phyloP scores from a whole-genome alignment of 129 eudicot genomes.

The Saposhnikovia divaricata region DNA sequence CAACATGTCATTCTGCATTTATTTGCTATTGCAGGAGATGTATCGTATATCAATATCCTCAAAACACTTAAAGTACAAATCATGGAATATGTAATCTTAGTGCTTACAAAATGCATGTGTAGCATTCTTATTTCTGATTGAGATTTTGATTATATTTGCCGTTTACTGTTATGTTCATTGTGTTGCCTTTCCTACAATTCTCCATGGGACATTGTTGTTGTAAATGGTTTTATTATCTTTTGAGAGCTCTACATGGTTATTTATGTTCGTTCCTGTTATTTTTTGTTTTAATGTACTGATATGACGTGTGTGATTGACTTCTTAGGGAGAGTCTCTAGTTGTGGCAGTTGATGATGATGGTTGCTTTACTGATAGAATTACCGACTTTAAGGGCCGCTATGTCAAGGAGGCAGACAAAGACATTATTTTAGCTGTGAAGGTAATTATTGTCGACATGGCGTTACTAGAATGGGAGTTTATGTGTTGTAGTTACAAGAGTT shows the following conservation, averaged over 20 bases:
- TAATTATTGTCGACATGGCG: conserved; percentile 9
- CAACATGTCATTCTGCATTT: not conserved
- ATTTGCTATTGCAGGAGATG: not conserved
- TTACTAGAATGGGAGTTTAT: not conserved
- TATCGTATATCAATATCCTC: not conserved
- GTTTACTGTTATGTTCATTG: not conserved
- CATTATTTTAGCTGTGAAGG: conserved; percentile 70
- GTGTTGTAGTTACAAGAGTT: not conserved
- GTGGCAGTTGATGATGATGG: conserved; percentile 94
- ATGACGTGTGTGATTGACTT: not conserved
- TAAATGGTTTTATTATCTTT: not conserved
- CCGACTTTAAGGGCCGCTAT: conserved; percentile 52
- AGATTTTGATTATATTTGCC: not conserved
- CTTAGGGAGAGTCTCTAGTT: conserved; percentile 56
- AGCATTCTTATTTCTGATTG: not conserved
- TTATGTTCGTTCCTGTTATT: not conserved
- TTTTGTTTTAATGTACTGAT: not conserved
- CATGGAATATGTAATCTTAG: not conserved
- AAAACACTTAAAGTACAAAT: not conserved
- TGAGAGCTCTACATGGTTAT: not conserved
- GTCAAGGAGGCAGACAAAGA: conserved; percentile 80
- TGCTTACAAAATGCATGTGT: not conserved
- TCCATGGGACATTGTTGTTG: not conserved
- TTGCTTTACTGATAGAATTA: conserved; percentile 59
- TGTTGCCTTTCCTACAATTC: not conserved